Conservation (phyloP, 495 filamentous ascomycete species). For the Neurospora pannonica region DNA sequence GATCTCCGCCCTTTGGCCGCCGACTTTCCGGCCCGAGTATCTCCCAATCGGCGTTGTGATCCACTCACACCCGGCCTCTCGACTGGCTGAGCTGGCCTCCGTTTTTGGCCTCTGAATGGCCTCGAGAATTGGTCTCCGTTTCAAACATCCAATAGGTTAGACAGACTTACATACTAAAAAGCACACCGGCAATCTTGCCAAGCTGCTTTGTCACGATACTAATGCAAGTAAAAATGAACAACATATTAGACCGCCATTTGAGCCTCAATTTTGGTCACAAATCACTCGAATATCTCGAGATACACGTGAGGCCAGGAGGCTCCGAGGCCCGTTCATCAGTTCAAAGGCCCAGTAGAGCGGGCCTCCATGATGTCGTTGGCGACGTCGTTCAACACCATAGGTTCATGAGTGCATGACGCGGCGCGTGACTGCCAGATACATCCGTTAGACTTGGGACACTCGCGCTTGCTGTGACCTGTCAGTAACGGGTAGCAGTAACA, state of each 20-base stretch:
- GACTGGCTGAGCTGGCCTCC: neutral
- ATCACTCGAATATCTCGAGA: neutral
- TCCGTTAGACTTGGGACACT: neutral
- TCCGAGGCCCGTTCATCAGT: neutral
- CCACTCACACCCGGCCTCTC: neutral
- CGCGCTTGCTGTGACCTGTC: neutral
- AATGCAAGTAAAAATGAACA: no score
- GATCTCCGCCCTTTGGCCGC: neutral
- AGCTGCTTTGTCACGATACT: neutral
- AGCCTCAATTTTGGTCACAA: neutral
- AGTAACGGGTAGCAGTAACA: neutral
- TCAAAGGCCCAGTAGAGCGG: no score
- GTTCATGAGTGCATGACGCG: neutral
- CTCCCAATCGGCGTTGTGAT: neutral
- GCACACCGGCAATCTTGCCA: neutral
- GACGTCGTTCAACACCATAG: neutral
- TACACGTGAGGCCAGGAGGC: neutral
- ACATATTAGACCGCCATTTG: neutral
- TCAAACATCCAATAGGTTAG: neutral
- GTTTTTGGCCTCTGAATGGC: no score
- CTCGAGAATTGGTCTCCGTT: neutral
- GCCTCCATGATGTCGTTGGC: no score
- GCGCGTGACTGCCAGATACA: neutral
- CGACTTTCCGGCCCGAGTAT: neutral
- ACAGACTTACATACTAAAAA: neutral